Base-by-base conservation (phyloP, 371 early-diverging fungal species). In the Chytridiales sp. region DNA sequence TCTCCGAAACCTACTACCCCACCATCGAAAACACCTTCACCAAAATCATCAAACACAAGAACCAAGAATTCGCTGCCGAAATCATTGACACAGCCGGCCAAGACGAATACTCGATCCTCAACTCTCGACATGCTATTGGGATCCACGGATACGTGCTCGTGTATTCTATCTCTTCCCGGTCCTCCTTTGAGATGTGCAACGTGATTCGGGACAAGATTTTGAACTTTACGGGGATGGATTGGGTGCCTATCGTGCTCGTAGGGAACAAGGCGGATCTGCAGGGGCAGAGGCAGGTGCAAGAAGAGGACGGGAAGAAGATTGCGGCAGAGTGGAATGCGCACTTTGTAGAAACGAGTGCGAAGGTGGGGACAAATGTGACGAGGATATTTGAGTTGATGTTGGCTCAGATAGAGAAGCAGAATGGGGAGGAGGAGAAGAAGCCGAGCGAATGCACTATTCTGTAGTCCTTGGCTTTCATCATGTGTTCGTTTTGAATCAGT, bases 71-170 rank as follows among this genome's bases (percentile, higher is more conserved):
- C 65, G 84, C 83, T 26, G 85, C 88, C 30, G 93, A 92, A 61
- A 94, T 95, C 56, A 88, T 92, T 69, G 98, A 97, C 73, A 95
- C 98, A 13, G 94, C 98, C 1, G 98, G 98, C 5, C 95, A 95
- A 88, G 98, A 97, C 75, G 98, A 97, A 75, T 92, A 87, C 58
- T 93, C 95, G 32, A 89, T 95, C 56, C 77, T 97, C 56, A 91
- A 89, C 55, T 85, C 91, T 9, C 88, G 88, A 38, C 93, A 93
- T 68, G 90, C 91, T 5, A 81, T 93, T 1, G 91, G 94, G 31
- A 89, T 93, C 52, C 93, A 97, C 70, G 95, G 94, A 4, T 95
- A 93, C 68, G 87, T 95, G 29, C 79, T 97, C 11, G 93, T 91
- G n/a, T 97, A 95, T 69, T 93, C 94, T 1, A 89, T 97, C 36